Evolutionary conservation across 163 green algal species (phyloP).

Genomic region (Coccomyxa subellipsoidea): DNA sequence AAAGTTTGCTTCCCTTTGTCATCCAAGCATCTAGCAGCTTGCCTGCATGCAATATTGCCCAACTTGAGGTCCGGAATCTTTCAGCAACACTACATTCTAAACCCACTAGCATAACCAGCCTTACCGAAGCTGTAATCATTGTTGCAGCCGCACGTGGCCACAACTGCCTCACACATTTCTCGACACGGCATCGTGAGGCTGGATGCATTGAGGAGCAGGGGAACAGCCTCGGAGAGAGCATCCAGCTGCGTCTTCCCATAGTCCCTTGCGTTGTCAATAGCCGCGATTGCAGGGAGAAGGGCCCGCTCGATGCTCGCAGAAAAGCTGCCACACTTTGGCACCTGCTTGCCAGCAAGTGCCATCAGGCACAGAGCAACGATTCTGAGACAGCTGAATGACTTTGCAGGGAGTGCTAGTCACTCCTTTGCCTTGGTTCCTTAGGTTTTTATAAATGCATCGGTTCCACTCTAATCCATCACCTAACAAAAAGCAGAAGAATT

Average conservation of each 20-base stretch:
- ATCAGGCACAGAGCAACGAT: no score
- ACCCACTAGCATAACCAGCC: no score
- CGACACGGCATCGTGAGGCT: constrained; percentile 27
- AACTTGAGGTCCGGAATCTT: no score
- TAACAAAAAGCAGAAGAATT: not conserved
- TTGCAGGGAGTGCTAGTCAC: no score
- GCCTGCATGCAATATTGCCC: no score
- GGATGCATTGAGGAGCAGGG: constrained; percentile 17
- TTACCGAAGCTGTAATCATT: constrained; percentile 8
- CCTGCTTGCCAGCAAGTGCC: no score
- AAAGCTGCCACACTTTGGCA: constrained; percentile 13
- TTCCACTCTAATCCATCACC: no score
- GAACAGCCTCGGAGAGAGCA: constrained; percentile 18
- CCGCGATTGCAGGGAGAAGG: constrained; percentile 3
- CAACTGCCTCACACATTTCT: constrained; percentile 30
- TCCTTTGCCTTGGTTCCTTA: no score
- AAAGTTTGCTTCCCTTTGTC: not conserved
- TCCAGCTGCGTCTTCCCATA: not conserved
- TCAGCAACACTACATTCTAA: no score
- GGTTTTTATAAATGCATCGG: no score
- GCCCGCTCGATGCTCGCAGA: not conserved
- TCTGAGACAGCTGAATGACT: no score
- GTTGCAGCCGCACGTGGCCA: constrained; percentile 19
- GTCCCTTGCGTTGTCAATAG: constrained; percentile 2
- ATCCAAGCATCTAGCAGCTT: constrained; percentile 11